Conservation (phyloP, 148 eudicot species). For the Chenopodium quinoa region DNA sequence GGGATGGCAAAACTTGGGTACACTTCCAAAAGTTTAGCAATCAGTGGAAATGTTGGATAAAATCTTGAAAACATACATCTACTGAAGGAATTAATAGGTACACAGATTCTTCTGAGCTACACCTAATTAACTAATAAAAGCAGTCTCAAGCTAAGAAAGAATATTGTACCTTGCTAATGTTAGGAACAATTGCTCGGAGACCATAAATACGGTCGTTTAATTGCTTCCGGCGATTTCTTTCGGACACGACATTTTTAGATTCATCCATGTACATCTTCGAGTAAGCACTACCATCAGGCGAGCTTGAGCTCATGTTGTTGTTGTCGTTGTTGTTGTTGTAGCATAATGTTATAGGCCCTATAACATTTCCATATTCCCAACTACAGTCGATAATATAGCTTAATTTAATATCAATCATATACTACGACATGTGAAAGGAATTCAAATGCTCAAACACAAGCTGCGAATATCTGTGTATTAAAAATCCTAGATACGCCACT, state of each 20-base stretch:
- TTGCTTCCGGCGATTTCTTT: conserved; percentile 70
- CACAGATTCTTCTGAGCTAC: too few relatives aligned
- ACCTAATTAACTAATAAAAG: too few relatives aligned
- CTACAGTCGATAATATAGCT: conserved; percentile 4
- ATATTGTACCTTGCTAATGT: conserved; percentile 68
- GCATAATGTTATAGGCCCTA: conserved; percentile 38
- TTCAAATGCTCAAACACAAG: too few relatives aligned
- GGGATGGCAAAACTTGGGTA: too few relatives aligned
- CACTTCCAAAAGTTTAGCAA: too few relatives aligned
- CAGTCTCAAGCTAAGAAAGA: too few relatives aligned
- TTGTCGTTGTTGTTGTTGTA: conserved; percentile 33
- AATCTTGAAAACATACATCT: too few relatives aligned
- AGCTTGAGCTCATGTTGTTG: conserved; percentile 41
- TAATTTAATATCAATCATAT: not conserved
- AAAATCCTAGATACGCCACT: too few relatives aligned
- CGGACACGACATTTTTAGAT: conserved; percentile 54
- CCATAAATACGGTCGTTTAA: conserved; percentile 78
- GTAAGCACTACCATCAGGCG: conserved; percentile 63
- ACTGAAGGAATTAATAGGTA: too few relatives aligned
- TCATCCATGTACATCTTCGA: conserved; percentile 38
- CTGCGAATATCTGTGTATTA: too few relatives aligned
- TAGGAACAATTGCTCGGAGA: conserved; percentile 80
- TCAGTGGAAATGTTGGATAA: too few relatives aligned
- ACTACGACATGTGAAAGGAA: too few relatives aligned
- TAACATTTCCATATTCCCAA: conserved; percentile 47